Conservation (phyloP, 2,329 filamentous ascomycete species). For the Hypomyces perniciosus region DNA sequence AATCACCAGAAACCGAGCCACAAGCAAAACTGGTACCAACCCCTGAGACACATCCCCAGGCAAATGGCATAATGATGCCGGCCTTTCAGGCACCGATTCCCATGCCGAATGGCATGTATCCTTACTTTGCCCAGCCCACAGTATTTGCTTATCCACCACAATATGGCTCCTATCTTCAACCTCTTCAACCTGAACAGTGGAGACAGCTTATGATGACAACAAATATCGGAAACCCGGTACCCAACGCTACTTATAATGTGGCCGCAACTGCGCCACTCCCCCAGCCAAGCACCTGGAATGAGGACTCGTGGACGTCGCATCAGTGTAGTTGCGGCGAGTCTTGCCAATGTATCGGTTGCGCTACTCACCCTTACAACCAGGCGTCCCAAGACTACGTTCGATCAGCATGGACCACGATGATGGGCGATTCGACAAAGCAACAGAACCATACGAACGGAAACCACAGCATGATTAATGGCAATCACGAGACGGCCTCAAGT, state of each 20-base stretch:
- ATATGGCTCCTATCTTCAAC: constrained; percentile 50
- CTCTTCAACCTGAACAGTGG: constrained; percentile 50
- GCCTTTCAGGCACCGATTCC: constrained; percentile 31
- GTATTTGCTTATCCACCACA: constrained; percentile 49
- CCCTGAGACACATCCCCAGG: constrained; percentile 15
- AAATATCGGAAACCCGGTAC: constrained; percentile 30
- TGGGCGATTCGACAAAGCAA: constrained; percentile 26
- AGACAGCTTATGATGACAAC: constrained; percentile 39
- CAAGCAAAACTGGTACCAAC: constrained; percentile 17
- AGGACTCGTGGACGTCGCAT: constrained; percentile 29
- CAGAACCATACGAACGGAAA: constrained; percentile 18
- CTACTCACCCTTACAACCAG: constrained; percentile 61
- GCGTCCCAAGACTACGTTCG: constrained; percentile 51
- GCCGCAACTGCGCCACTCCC: constrained; percentile 18
- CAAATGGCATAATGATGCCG: constrained; percentile 28
- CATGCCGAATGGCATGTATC: constrained; percentile 34
- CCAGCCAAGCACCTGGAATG: constrained; percentile 15
- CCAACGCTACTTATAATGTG: constrained; percentile 23
- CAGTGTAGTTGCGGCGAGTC: constrained; percentile 58
- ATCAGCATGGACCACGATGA: constrained; percentile 40
- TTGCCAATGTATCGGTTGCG: constrained; percentile 63
- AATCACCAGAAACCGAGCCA: constrained; percentile 18
- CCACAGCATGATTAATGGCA: constrained; percentile 21
- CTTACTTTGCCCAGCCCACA: constrained; percentile 37
- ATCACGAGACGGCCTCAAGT: constrained; percentile 14